Base-by-base conservation (phyloP, 495 filamentous ascomycete species). In the Xylaria castorea region DNA sequence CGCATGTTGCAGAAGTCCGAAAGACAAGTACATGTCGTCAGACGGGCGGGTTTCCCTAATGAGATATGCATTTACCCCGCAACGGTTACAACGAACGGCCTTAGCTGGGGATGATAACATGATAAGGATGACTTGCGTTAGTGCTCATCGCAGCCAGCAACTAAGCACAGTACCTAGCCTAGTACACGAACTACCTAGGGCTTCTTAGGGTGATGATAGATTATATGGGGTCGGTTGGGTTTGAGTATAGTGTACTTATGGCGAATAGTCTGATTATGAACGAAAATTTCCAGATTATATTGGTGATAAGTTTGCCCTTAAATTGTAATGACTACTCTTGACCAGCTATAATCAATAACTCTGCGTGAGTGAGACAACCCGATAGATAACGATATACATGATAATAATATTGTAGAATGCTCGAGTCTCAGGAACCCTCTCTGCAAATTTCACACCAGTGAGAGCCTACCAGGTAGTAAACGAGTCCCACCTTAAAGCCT, bases 11-110 rank as follows among this genome's bases (percentile, higher is more conserved):
- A 38, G 30, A 67, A 38, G 50, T 61, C 53, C 51, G 48, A 60
- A 66, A 48, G 70, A 66, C 48, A 72, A 72, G 34, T 46, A 51
- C 42, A 66, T 71, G 70, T 61, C 51, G 70, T 67, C 63, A 44
- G 32, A 25, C 32, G 27, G 57, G 12, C 12, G 51, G 50, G 20
- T 44, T 71, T 22, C 25, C 20, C 1, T 66, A 55, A 60, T 51
- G 36, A 22, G 51, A 67, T 48, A 63, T 30, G 70, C 36, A 50
- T 42, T 42, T 32, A 40, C 34, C 12, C 22, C 34, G 27, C 22
- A 12, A 66, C 25, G 22, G 44, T 30, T 48, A 42, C 36, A 7
- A n/a, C 9, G 5, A 7, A n/a, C 9, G 5, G 38, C 18, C 32
- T 53, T 34, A 64, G 50, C 50, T 42, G 51, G 40, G 9, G 25